A percentile compares a stretch with the other conserved stretches of the same genome.
These are phyloP conservation scores for Taphrina deformans DNA, from an alignment of 1,139 yeast genomes.

Conservation along the genomic window DNA sequence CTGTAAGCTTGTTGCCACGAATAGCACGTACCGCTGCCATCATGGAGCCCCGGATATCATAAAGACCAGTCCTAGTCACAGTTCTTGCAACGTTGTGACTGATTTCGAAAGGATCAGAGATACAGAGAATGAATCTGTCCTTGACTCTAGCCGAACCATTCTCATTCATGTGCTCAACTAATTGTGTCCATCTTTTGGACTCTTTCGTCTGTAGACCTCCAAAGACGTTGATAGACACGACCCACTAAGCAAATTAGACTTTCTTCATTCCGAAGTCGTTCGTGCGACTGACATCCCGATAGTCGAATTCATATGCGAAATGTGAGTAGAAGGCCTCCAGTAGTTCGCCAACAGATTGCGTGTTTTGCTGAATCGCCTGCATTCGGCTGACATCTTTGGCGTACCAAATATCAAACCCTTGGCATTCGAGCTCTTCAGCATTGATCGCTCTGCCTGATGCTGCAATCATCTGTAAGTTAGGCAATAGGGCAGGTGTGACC, in stretches of 20 bases:
- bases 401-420: constrained; percentile 36
- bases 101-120: constrained; percentile 37
- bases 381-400: constrained; percentile 18
- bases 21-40: constrained; percentile 35
- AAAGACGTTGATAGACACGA: constrained; percentile 32
- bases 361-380: constrained; percentile 26
- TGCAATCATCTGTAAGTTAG: constrained; percentile 35
- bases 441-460: constrained; percentile 6
- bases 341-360: constrained; percentile 33
- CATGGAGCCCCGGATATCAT: constrained; percentile 36
- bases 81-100: constrained; percentile 38
- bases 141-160: constrained; percentile 22
- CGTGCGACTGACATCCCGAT: constrained; percentile 20
- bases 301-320: constrained; percentile 36
- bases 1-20: constrained; percentile 22
- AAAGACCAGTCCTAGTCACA: constrained; percentile 32
- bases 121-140: constrained; percentile 26
- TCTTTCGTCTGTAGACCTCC: constrained; percentile 36
- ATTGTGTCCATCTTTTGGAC: constrained; percentile 36
- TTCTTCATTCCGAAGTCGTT: background rate
- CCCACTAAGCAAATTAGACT: background rate
- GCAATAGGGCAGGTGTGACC: constrained; percentile 33
- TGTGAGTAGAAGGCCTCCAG: constrained; percentile 35
- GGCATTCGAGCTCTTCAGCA: constrained; percentile 19
- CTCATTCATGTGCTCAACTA: constrained; percentile 30